Conservation (phyloP, 805 yeast genomes). For the Helenozyma rhizophorensis region DNA sequence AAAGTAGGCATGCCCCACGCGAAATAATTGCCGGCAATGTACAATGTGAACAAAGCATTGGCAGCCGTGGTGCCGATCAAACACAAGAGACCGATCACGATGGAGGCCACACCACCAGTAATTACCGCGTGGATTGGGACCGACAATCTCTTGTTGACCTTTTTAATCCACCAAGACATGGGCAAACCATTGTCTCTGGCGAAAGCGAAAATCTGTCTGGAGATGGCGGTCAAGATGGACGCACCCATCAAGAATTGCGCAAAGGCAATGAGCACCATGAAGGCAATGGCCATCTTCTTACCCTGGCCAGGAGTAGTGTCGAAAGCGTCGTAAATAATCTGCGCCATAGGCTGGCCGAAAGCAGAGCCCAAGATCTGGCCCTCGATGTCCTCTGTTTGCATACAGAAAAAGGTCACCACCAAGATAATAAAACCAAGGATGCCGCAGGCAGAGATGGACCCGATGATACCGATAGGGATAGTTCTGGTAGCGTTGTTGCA, state of each 20-base stretch:
- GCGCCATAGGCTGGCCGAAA: slow-evolving; percentile 60
- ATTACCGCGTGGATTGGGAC: slow-evolving; percentile 63
- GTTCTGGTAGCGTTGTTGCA: slow-evolving; percentile 58
- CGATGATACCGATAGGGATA: slow-evolving; percentile 61
- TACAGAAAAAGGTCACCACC: slow-evolving; percentile 51
- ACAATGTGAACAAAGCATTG: slow-evolving; percentile 62
- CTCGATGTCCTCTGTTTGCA: slow-evolving; percentile 39
- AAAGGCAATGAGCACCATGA: slow-evolving; percentile 53
- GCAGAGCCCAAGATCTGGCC: slow-evolving; percentile 17
- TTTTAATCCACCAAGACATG: slow-evolving; percentile 44
- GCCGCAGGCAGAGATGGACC: slow-evolving; percentile 56
- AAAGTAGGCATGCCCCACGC: slow-evolving; percentile 60
- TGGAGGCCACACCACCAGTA: slow-evolving; percentile 42
- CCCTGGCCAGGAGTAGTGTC: slow-evolving; percentile 32
- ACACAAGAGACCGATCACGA: slow-evolving; percentile 53
- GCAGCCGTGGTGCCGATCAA: slow-evolving; percentile 60
- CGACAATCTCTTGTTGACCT: slow-evolving; percentile 49
- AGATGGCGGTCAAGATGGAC: slow-evolving; percentile 56
- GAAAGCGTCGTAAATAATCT: slow-evolving; percentile 56
- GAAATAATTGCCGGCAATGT: slow-evolving; percentile 57
- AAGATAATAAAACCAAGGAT: slow-evolving; percentile 54
- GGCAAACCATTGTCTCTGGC: slow-evolving; percentile 77
- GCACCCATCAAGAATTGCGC: slow-evolving; percentile 68
- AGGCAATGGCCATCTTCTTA: slow-evolving; percentile 58
- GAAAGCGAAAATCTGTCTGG: slow-evolving; percentile 72